phyloP scores from a whole-genome alignment of 169 alveolate species.

The Cryptosporidium meleagridis region DNA sequence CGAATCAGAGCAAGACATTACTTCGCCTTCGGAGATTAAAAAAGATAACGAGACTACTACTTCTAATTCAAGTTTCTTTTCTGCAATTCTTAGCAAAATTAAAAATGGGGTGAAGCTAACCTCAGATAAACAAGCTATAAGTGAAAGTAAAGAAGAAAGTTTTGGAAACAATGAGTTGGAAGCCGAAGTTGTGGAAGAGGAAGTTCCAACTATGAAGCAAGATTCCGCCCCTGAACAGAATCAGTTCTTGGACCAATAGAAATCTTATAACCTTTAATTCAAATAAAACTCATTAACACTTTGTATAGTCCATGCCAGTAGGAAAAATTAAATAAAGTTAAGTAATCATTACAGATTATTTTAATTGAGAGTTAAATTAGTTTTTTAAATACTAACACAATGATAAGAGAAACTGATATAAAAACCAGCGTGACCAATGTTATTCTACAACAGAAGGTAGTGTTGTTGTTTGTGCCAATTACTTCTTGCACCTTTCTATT shows the following conservation, averaged over 20 bases:
- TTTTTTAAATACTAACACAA: conserved; percentile 35
- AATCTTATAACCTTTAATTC: background rate
- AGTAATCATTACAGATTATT: background rate
- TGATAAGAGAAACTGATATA: conserved; percentile 24
- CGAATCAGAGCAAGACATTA: background rate
- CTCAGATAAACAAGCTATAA: background rate
- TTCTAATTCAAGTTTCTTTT: conserved; percentile 5
- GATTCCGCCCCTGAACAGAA: background rate
- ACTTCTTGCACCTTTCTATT: conserved; percentile 40
- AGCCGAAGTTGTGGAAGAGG: background rate
- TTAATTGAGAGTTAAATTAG: background rate
- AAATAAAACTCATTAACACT: background rate
- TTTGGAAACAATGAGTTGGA: background rate
- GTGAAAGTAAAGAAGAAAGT: conserved; percentile 24
- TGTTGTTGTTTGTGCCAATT: conserved; percentile 45
- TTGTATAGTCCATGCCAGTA: conserved; percentile 2
- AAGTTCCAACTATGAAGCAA: background rate
- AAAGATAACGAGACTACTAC: background rate
- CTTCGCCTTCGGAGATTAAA: background rate
- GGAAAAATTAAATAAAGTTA: conserved; percentile 12
- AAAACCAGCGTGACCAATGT: background rate
- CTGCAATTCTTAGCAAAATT: conserved; percentile 35
- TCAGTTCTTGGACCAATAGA: background rate
- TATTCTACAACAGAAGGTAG: conserved; percentile 68
- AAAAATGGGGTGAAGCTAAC: conserved; percentile 31